A percentile compares a stretch with the other conserved stretches of the same genome.
Conservation (phyloP, 2,329 filamentous ascomycete genomes). For the Escovopsis weberi region DNA sequence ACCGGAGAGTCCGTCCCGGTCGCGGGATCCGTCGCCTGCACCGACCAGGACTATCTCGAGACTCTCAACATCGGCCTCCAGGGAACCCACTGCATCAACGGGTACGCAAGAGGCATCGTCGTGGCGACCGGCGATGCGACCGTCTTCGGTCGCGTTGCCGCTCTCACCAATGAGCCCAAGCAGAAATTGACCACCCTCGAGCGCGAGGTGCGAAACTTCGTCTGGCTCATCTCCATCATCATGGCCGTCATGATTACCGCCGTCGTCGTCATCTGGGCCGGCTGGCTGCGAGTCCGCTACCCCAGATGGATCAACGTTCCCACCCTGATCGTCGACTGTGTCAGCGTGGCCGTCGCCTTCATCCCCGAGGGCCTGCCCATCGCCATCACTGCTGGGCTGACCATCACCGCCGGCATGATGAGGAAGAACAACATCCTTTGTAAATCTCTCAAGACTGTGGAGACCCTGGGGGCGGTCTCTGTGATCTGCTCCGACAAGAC, state of each 20-base stretch:
- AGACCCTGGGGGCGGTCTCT: conserved; percentile 58
- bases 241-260: conserved; percentile 52
- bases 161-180: conserved; percentile 55
- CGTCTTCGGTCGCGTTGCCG: conserved; percentile 63
- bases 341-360: conserved; percentile 59
- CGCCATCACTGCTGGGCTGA: conserved; percentile 54
- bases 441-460: conserved; percentile 67
- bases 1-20: conserved; percentile 55
- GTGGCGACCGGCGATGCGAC: conserved; percentile 59
- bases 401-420: conserved; percentile 66
- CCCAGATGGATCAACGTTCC: conserved; percentile 60
- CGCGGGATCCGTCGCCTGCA: conserved; percentile 47
- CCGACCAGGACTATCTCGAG: conserved; percentile 62
- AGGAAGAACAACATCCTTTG: conserved; percentile 61
- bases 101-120: conserved; percentile 50
- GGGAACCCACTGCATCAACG: conserved; percentile 64
- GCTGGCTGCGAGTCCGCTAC: conserved; percentile 52
- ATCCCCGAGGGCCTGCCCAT: conserved; percentile 57
- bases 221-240: conserved; percentile 51
- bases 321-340: conserved; percentile 57
- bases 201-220: conserved; percentile 59
- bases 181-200: conserved; percentile 55
- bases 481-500: conserved; percentile 69
- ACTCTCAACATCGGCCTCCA: conserved; percentile 63
- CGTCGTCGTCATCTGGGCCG: conserved; percentile 52